Evolutionary conservation across 345 rosid genomes (phyloP), one percentile per base, ranked within the genome.

Genomic region (Anacardium occidentale): DNA sequence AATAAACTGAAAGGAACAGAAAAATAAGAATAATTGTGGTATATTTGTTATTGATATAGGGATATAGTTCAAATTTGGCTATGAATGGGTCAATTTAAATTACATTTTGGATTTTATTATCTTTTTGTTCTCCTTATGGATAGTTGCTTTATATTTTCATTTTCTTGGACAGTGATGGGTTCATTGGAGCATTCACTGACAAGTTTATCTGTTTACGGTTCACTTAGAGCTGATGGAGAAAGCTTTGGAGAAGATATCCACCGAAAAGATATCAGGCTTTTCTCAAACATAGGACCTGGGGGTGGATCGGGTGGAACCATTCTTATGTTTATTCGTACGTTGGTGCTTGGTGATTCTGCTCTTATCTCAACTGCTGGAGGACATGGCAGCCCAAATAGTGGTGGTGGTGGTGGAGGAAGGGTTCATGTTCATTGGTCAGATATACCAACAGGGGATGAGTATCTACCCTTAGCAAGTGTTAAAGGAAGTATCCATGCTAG

Each of bases 291-390:
- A 76, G 94, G 94, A 64, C 94, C 98, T 55, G 98, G 97, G 59
- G 98, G 98, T 75, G 98, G 97, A 65, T 88, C 97, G 68, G 98
- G 98, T 79, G 98, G 98, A 77, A 91, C 98, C 2, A 84, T 91
- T 74, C 92, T 93, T 69, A 64, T 93, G 62, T 93, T 88, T 83
- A 76, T 91, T 74, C 89, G 77, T 64, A 18, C 83, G n/a, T 69
- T 87, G 68, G 79, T 78, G 34, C 83, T 93, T 73, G 83, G 83
- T 18, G 75, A 70, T 65, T 84, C 88, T 66, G 86, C 98, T 20
- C 66, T 69, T 51, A 83, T 88, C 75, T 88, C 97, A 68, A 79
- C 86, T 62, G 69, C 66, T 56, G 98, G 98, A 66, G 98, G 98
- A 71, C 89, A 85, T 79, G 98, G 98, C 62, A 87, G 91, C 77